Evolutionary conservation across 768 basidiomycete genomes (phyloP).

Genomic region (Coprinopsis marcescibilis): DNA sequence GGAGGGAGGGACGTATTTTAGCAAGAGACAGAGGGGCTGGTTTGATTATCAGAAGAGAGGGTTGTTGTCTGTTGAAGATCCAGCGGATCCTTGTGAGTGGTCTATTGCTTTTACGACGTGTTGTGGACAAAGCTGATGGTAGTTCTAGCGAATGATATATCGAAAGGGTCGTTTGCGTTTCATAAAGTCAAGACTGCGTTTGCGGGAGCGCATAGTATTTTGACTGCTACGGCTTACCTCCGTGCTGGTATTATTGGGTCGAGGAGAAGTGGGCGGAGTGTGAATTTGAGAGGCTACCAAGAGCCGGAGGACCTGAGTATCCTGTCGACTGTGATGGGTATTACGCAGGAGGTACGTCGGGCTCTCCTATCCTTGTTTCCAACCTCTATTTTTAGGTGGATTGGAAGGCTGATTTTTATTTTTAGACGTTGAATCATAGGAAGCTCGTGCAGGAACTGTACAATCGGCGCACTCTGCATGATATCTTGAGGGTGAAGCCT

Average conservation of each 20-base stretch:
- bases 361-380: neutral
- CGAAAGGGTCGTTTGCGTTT: slow-evolving; percentile 81
- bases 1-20: slow-evolving; percentile 86
- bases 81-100: slow-evolving; percentile 78
- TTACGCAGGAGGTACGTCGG: slow-evolving; percentile 68
- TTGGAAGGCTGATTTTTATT: neutral
- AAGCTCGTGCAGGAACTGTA: slow-evolving; percentile 65
- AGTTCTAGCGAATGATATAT: slow-evolving; percentile 83
- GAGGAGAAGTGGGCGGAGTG: slow-evolving; percentile 43
- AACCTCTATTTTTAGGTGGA: neutral
- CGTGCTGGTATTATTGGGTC: slow-evolving; percentile 59
- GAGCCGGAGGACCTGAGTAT: slow-evolving; percentile 70
- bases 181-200: slow-evolving; percentile 76
- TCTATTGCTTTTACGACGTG: slow-evolving; percentile 1
- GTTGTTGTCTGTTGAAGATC: slow-evolving; percentile 88
- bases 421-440: slow-evolving; percentile 73
- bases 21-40: slow-evolving; percentile 83
- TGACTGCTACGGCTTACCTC: slow-evolving; percentile 69
- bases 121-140: slow-evolving; percentile 4
- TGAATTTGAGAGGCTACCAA: slow-evolving; percentile 34
- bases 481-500: slow-evolving; percentile 43
- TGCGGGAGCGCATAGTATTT: slow-evolving; percentile 71
- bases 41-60: slow-evolving; percentile 46
- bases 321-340: slow-evolving; percentile 70
- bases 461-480: slow-evolving; percentile 51